Evolutionary conservation across 371 early-diverging fungal species (phyloP), one percentile per base, ranked within the genome.

Genomic region (Massospora cicadina): DNA sequence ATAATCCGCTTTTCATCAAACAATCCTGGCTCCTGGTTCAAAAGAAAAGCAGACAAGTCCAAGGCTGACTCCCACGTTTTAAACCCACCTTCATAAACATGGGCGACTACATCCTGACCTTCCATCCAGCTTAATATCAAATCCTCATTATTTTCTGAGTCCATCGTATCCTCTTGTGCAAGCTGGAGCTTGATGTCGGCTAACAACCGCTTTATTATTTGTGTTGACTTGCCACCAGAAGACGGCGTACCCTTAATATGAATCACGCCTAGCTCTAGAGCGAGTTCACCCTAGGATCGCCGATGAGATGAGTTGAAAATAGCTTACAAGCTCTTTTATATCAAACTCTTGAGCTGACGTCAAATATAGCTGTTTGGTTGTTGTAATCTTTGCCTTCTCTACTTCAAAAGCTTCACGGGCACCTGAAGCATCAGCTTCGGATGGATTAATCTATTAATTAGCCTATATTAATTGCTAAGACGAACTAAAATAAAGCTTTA

Each of bases 61-160:
- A 88, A 60, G 1, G 90, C 80, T 69, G 93, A 93, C 68, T 95
- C 95, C 95, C 95, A 95, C 0, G 95, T 95, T 74, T 95, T 95
- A 67, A 92, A 81, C 2, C 95, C 95, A 62, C 91, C 95, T 74
- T 93, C 95, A 68, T 93, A 95, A 1, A 88, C 88, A 21, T 91
- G 91, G 32, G 79, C 76, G 54, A 93, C 80, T 23, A 95, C 68
- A 73, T 95, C 95, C 43, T 76, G 76, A 56, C 77, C 81, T 21
- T 82, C 79, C n/a, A 77, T 78, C 66, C 79, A 65, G 70, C 70
- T 54, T 75, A 77, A 64, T 81, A 70, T 79, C 79, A 29, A 23
- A n/a, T 64, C 24, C 28, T 60, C 26, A 56, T 58, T 27, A 13
- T 58, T 33, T 24, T 43, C 54, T n/a, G 29, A 54, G n/a, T 53